phyloP scores from a whole-genome alignment of 495 filamentous ascomycete genomes.

The Lophiostoma macrostomum region DNA sequence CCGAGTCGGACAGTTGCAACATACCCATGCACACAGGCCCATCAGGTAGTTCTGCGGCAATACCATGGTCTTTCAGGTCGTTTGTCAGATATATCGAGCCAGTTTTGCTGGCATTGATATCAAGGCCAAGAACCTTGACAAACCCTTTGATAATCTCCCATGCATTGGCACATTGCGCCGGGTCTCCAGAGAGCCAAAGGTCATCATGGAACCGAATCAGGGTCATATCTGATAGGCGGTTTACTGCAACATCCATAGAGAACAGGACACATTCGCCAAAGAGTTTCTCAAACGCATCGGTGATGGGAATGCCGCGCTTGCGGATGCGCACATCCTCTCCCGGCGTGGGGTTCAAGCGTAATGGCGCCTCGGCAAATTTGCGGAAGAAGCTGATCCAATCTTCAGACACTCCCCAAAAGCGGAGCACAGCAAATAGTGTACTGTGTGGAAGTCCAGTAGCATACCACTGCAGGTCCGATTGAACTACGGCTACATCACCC shows the following conservation, averaged over 20 bases:
- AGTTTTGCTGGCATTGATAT: conserved; percentile 8
- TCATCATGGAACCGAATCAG: conserved; percentile 13
- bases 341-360: background rate
- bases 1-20: background rate
- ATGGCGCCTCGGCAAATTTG: conserved; percentile 3
- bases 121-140: conserved; percentile 9
- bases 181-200: conserved; percentile 9
- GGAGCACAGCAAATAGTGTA: background rate
- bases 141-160: conserved; percentile 8
- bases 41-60: conserved; percentile 2
- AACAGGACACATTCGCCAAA: conserved; percentile 7
- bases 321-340: conserved; percentile 8
- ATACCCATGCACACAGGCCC: conserved; percentile 13
- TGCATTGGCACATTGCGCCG: background rate
- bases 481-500: background rate
- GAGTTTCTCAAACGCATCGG: background rate
- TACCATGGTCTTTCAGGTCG: background rate
- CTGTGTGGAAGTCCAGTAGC: background rate
- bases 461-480: conserved; percentile 6
- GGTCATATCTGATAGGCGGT: background rate
- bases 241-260: conserved; percentile 13
- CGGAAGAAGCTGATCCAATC: conserved; percentile 3
- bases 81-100: conserved; percentile 4
- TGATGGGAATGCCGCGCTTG: conserved; percentile 8
- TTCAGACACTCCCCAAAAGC: conserved; percentile 2